phyloP scores from a whole-genome alignment of 129 eudicot genomes.

The Pseudognaphalium luteoalbum region DNA sequence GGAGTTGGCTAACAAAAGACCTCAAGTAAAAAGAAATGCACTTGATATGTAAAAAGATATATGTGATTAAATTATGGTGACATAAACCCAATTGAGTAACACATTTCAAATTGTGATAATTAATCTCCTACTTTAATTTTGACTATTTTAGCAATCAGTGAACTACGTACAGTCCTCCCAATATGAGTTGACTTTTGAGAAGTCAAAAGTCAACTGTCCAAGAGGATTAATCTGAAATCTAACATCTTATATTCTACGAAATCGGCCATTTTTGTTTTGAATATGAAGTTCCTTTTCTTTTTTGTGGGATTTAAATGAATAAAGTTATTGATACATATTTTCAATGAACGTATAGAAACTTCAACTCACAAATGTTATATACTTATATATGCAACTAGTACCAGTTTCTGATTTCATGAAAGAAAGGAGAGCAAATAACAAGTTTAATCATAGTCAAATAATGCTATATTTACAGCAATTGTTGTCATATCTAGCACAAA shows the following conservation, averaged over 20 bases:
- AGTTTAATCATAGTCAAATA: constrained; percentile 15
- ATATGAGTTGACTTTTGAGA: too few species aligned
- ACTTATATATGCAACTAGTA: neutral
- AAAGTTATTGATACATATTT: neutral
- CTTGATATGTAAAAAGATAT: too few species aligned
- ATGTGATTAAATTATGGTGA: too few species aligned
- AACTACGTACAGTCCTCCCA: too few species aligned
- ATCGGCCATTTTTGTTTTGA: neutral
- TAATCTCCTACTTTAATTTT: too few species aligned
- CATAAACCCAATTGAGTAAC: too few species aligned
- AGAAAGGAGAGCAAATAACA: constrained; percentile 1
- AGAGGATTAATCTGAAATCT: neutral
- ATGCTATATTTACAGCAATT: constrained; percentile 35
- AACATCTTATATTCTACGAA: neutral
- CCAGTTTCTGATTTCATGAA: neutral
- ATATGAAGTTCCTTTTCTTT: neutral
- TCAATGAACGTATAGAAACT: neutral
- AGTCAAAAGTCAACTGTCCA: neutral
- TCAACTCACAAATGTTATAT: neutral
- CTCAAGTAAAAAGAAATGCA: too few species aligned
- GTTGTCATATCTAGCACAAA: constrained; percentile 8
- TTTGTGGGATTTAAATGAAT: neutral
- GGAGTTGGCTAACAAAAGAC: too few species aligned
- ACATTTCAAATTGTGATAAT: too few species aligned
- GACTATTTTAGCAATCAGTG: too few species aligned